phyloP scores from a whole-genome alignment of 495 filamentous ascomycete species.

The Evernia prunastri region DNA sequence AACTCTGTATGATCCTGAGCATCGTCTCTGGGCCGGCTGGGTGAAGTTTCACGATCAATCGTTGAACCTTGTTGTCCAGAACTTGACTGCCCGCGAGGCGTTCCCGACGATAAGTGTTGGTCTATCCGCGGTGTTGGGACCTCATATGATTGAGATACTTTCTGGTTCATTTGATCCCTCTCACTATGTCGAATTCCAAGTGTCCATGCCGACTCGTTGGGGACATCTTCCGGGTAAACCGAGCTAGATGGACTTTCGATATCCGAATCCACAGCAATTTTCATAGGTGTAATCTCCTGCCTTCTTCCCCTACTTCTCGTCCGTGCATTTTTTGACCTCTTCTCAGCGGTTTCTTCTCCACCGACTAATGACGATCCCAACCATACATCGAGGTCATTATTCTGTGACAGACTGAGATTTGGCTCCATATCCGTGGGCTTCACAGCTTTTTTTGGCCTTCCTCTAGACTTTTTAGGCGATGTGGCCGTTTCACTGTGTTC shows the following conservation, averaged over 20 bases:
- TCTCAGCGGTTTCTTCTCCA: background rate
- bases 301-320: conserved; percentile 21
- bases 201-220: background rate
- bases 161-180: background rate
- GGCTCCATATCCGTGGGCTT: conserved; percentile 18
- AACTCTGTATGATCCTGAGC: conserved; percentile 22
- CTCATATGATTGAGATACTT: background rate
- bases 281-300: conserved; percentile 25
- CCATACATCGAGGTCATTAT: conserved; percentile 16
- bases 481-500: conserved; percentile 20
- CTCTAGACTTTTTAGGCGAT: conserved; percentile 33
- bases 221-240: too few relatives aligned
- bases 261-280: conserved; percentile 26
- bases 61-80: conserved; percentile 27
- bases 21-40: conserved; percentile 29
- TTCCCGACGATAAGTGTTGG: background rate
- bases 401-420: conserved; percentile 20
- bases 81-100: conserved; percentile 18
- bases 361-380: conserved; percentile 28
- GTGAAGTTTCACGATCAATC: conserved; percentile 32
- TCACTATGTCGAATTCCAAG: background rate
- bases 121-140: background rate
- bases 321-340: background rate
- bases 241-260: conserved; percentile 21
- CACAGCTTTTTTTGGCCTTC: conserved; percentile 38